Conservation (phyloP, 345 rosid species). For the Eucalyptus rudis region DNA sequence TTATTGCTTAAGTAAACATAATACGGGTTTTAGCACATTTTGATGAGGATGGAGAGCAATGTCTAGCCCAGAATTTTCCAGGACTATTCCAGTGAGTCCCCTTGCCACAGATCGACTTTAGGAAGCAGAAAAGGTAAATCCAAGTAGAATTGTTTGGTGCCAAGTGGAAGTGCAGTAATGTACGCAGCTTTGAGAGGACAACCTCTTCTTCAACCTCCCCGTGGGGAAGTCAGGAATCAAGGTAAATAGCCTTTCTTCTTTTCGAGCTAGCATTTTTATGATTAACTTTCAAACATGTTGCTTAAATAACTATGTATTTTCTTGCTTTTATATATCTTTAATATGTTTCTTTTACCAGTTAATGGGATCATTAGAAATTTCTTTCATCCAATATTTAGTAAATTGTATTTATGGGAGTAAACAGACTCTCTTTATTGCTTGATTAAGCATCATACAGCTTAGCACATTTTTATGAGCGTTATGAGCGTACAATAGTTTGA, state of each 20-base stretch:
- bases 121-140: background rate
- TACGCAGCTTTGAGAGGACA: background rate
- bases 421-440: background rate
- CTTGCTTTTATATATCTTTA: background rate
- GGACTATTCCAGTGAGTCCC: background rate
- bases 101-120: background rate
- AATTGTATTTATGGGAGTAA: background rate
- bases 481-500: background rate
- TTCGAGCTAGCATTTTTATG: background rate
- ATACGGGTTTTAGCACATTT: background rate
- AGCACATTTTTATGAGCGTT: background rate
- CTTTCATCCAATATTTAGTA: background rate
- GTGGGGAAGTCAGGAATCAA: background rate
- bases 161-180: background rate
- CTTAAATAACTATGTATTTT: background rate
- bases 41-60: slow-evolving; percentile 9
- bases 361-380: background rate
- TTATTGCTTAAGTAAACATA: background rate
- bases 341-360: background rate
- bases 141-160: background rate
- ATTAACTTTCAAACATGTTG: background rate
- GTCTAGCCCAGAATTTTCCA: slow-evolving; percentile 3
- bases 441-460: background rate
- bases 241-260: background rate
- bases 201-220: background rate